phyloP scores from a whole-genome alignment of 1,284 basidiomycete species.

The Heterobasidion occidentale region DNA sequence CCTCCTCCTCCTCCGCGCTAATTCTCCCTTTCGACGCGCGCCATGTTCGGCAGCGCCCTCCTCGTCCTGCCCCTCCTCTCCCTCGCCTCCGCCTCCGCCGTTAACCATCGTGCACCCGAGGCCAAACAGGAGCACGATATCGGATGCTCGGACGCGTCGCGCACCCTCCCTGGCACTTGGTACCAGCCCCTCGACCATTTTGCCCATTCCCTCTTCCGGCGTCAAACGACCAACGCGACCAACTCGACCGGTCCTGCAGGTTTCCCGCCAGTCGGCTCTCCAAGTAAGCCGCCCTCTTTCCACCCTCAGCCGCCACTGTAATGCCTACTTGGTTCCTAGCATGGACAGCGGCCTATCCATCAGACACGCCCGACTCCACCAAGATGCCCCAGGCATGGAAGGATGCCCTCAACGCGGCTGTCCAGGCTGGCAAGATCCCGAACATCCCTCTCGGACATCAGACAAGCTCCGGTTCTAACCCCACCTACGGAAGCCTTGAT shows the following conservation, averaged over 20 bases:
- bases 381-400: constrained; percentile 57
- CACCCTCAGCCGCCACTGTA: not conserved
- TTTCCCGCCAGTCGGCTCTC: constrained; percentile 4
- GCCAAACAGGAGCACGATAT: constrained; percentile 4
- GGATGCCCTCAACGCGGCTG: constrained; percentile 56
- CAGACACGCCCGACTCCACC: constrained; percentile 29
- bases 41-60: constrained; percentile 4
- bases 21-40: not conserved
- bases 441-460: constrained; percentile 45
- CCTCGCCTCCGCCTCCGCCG: constrained; percentile 3
- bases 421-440: constrained; percentile 65
- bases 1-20: not conserved
- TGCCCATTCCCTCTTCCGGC: constrained; percentile 49
- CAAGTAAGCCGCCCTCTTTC: not conserved
- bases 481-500: constrained; percentile 44
- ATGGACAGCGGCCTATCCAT: constrained; percentile 52
- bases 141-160: constrained; percentile 6
- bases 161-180: constrained; percentile 40
- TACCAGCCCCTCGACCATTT: constrained; percentile 48
- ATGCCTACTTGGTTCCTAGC: constrained; percentile 22
- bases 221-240: constrained; percentile 22
- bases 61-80: constrained; percentile 3
- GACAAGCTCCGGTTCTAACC: constrained; percentile 28
- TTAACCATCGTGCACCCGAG: constrained; percentile 1
- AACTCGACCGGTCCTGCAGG: too few species aligned